phyloP scores from a whole-genome alignment of 2,329 filamentous ascomycete genomes.

The Knufia petricola region DNA sequence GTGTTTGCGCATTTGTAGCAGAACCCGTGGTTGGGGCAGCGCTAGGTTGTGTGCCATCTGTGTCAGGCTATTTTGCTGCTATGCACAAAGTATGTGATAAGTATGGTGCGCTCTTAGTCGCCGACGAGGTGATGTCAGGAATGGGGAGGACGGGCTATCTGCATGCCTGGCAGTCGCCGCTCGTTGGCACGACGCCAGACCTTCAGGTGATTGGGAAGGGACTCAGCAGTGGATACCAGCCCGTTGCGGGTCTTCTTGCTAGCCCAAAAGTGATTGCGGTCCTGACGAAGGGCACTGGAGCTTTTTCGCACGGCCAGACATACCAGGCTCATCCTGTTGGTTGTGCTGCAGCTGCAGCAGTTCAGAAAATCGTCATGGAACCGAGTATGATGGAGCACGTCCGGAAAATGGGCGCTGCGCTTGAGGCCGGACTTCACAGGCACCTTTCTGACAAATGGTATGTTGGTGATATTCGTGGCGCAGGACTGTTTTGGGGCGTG shows the following conservation, averaged over 20 bases:
- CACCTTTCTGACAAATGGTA: constrained; percentile 37
- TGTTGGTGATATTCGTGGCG: constrained; percentile 50
- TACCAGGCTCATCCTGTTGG: constrained; percentile 49
- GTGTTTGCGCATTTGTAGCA: constrained; percentile 41
- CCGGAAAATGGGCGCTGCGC: constrained; percentile 25
- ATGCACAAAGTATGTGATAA: constrained; percentile 46
- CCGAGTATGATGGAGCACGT: constrained; percentile 40
- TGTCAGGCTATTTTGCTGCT: constrained; percentile 46
- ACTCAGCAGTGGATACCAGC: constrained; percentile 47
- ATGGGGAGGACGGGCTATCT: constrained; percentile 50
- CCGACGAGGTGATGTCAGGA: constrained; percentile 55
- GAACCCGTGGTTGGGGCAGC: constrained; percentile 43
- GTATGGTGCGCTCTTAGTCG: constrained; percentile 63
- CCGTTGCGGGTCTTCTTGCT: constrained; percentile 47
- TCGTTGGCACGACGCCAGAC: constrained; percentile 47
- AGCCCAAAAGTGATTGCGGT: constrained; percentile 39
- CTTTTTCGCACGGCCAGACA: constrained; percentile 50
- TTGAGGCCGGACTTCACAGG: constrained; percentile 35
- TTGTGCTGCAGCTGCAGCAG: constrained; percentile 44
- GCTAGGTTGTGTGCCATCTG: constrained; percentile 44
- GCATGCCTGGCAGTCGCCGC: constrained; percentile 42
- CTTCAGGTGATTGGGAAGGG: constrained; percentile 53
- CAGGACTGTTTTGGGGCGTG: constrained; percentile 51
- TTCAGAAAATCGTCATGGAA: constrained; percentile 43
- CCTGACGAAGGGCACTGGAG: constrained; percentile 41